Conservation (phyloP, 805 yeast species). For the Lachancea sp. region DNA sequence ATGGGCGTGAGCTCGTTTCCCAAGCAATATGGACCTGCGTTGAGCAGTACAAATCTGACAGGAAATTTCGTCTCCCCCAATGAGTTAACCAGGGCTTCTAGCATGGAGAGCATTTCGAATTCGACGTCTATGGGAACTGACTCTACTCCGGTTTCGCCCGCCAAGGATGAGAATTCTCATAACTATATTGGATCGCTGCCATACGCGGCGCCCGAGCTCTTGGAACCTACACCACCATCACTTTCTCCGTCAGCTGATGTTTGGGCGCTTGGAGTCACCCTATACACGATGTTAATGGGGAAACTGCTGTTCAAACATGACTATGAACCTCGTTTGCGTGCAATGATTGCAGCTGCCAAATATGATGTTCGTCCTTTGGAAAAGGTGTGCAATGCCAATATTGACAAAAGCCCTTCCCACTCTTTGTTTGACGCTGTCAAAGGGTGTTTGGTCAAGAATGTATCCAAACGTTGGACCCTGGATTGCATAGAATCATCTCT, state of each 20-base stretch:
- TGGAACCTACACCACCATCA: conserved; percentile 51
- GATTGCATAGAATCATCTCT: conserved; percentile 28
- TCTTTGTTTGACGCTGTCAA: conserved; percentile 29
- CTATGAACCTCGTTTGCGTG: conserved; percentile 73
- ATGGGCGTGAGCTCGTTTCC: conserved; percentile 27
- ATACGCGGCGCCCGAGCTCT: conserved; percentile 83
- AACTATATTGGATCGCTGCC: conserved; percentile 84
- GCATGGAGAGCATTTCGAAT: background rate
- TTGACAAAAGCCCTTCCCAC: conserved; percentile 16
- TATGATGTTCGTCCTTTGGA: conserved; percentile 44
- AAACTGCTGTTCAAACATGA: conserved; percentile 76
- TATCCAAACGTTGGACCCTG: conserved; percentile 47
- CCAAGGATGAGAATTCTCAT: conserved; percentile 1
- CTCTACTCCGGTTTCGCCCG: background rate
- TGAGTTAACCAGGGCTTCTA: background rate
- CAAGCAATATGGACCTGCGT: conserved; percentile 28
- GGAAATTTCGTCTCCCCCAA: background rate
- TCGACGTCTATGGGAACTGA: background rate
- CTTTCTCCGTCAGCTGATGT: conserved; percentile 67
- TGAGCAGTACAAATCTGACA: conserved; percentile 13
- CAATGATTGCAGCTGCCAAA: conserved; percentile 62
- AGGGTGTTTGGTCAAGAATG: conserved; percentile 50
- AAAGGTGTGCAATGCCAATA: conserved; percentile 33
- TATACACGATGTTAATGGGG: conserved; percentile 68
- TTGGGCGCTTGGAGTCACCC: conserved; percentile 84